A percentile compares a stretch with the other conserved stretches of the same genome.
These are phyloP conservation scores for Paecilomyces variotii DNA, from an alignment of 2,329 filamentous ascomycete genomes.

Conservation along the genomic window DNA sequence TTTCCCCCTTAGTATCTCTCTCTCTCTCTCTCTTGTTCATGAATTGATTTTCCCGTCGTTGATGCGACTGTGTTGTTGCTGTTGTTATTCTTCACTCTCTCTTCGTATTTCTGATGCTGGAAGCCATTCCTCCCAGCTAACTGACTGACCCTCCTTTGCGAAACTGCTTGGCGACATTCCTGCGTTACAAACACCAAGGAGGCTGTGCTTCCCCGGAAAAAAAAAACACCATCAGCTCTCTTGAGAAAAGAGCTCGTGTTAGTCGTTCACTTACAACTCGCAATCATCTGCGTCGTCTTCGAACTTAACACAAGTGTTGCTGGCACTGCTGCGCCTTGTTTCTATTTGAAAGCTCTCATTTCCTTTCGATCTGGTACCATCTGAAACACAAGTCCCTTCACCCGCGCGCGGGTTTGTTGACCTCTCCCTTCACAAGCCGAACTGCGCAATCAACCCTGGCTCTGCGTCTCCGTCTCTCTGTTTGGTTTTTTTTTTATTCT, in stretches of 20 bases:
- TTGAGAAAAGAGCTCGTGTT: background rate
- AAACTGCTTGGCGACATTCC: background rate
- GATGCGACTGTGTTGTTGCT: background rate
- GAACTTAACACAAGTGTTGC: background rate
- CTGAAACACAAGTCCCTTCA: background rate
- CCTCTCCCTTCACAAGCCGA: background rate
- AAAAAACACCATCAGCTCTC: background rate
- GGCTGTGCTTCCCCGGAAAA: background rate
- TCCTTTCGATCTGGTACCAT: background rate
- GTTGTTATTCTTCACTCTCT: background rate
- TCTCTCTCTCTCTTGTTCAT: background rate
- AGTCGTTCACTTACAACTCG: background rate
- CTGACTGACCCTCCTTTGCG: background rate
- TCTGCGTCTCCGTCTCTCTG: background rate
- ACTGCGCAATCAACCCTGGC: background rate
- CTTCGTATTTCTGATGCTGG: background rate
- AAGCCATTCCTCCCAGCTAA: too few relatives aligned
- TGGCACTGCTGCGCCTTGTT: background rate
- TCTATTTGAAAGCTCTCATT: background rate
- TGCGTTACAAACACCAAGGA: background rate
- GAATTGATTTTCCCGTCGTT: background rate
- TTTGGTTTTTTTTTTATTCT: background rate
- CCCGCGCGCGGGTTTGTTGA: background rate
- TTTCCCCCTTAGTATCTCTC: background rate
- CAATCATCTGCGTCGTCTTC: background rate